These are phyloP conservation scores for Monilinia fructigena DNA, from an alignment of 2,329 filamentous ascomycete species.

Conservation along the genomic window DNA sequence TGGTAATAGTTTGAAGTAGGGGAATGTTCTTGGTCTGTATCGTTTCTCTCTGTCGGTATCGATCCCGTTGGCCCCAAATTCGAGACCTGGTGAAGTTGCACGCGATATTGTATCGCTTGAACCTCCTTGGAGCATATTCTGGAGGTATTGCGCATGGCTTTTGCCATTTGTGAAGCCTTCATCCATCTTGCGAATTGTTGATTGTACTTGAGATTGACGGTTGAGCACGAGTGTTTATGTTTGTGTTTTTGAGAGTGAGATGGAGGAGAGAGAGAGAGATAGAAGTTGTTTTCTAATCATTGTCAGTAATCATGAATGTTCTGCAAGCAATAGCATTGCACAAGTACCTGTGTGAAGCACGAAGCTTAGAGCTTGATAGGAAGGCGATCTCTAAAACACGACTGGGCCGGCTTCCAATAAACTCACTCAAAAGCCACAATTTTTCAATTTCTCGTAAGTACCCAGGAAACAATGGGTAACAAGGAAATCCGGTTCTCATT, in stretches of 20 bases:
- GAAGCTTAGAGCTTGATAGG: conserved; percentile 9
- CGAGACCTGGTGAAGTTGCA: conserved; percentile 77
- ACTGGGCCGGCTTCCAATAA: conserved; percentile 4
- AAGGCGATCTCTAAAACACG: conserved; percentile 15
- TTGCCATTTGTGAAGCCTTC: conserved; percentile 37
- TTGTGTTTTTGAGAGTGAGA: background rate
- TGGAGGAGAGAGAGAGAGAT: background rate
- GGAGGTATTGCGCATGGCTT: conserved; percentile 36
- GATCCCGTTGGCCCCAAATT: conserved; percentile 49
- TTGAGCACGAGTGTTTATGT: conserved; percentile 4
- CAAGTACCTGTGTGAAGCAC: conserved; percentile 18
- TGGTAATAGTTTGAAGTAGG: conserved; percentile 86
- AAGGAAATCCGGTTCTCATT: conserved; percentile 14
- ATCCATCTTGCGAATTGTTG: conserved; percentile 33
- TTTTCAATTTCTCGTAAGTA: conserved; percentile 2
- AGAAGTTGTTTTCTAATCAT: background rate
- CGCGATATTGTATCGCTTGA: conserved; percentile 71
- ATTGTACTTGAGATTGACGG: conserved; percentile 14
- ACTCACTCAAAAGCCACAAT: conserved; percentile 1
- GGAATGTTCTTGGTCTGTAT: conserved; percentile 85
- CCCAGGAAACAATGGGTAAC: conserved; percentile 12
- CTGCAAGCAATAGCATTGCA: background rate
- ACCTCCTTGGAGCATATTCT: conserved; percentile 32
- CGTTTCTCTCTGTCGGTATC: conserved; percentile 57
- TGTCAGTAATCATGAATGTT: background rate